phyloP scores from a whole-genome alignment of 768 basidiomycete genomes.

The Kwoniella sp. region DNA sequence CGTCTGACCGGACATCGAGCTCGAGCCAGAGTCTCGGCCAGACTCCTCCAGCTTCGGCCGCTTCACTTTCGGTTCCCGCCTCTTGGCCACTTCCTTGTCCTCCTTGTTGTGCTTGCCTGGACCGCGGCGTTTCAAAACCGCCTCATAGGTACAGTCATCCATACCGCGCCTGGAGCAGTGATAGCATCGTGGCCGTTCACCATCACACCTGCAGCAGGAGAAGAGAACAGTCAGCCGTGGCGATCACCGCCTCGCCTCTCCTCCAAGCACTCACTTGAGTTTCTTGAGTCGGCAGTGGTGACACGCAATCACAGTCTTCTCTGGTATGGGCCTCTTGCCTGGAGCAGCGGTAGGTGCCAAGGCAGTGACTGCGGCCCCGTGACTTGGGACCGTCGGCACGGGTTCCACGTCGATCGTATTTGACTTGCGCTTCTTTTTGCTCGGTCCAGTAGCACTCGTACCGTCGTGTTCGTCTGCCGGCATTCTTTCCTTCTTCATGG shows the following conservation, averaged over 20 bases:
- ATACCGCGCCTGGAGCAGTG: conserved; percentile 42
- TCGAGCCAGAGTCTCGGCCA: background rate
- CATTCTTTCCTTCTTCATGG: background rate
- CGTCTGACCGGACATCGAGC: background rate
- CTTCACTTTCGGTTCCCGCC: background rate
- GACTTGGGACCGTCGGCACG: background rate
- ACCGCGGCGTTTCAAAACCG: conserved; percentile 44
- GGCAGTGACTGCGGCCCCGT: background rate
- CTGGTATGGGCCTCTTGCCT: background rate
- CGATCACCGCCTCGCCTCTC: background rate
- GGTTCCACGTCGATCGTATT: background rate
- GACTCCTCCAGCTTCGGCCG: background rate
- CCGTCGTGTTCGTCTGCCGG: background rate
- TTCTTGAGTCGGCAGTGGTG: conserved; percentile 38
- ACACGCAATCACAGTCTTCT: conserved; percentile 35
- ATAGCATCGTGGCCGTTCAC: conserved; percentile 43
- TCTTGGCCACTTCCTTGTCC: background rate
- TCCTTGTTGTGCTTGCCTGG: conserved; percentile 48
- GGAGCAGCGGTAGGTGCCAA: background rate
- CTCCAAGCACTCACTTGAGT: conserved; percentile 26
- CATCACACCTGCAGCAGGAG: conserved; percentile 46
- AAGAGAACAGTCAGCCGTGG: background rate
- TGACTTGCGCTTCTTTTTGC: conserved; percentile 5
- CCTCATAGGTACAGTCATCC: conserved; percentile 45
- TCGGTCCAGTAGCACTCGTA: background rate